Evolutionary conservation across 352 stramenopile species (phyloP), one percentile per base, ranked within the genome.

Genomic region (Phytophthora palmivora): DNA sequence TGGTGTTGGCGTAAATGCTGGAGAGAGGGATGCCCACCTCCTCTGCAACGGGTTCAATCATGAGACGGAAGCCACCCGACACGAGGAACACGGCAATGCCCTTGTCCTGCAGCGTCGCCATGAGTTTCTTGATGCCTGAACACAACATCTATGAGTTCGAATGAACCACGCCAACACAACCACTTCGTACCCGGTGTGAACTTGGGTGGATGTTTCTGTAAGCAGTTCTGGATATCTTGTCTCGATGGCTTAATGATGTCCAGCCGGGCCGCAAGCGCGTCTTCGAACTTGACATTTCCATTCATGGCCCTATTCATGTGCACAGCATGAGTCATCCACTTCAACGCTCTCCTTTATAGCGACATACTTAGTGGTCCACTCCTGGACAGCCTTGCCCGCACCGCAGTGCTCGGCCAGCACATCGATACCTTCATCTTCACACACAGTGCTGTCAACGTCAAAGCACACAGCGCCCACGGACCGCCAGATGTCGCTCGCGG

Each of bases 391-490:
- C 15, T 96, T 82, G 36, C 97, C 97, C 16, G 92, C 95, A 15
- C 97, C 97, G 33, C 97, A 96, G 63, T 97, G 92, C 39, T 91
- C 96, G n/a, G 98, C 98, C 4, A 99, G 82, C 33, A 99, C 96
- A 70, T 99, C 97, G 69, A 99, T 99, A 18, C 98, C 98, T 75
- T 99, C 97, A 39, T 99, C 96, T 19, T 76, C 73, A 63, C 98
- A 98, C 11, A 99, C 96, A 3, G 98, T 99, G 69, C 91, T 98
- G 81, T 99, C 97, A 0, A 99, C 97, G 67, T 99, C 94, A 52
- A 94, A 95, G 69, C 86, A 95, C 22, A 95, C 84, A 26, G 85
- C 87, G 12, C 72, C 70, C 2, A 93, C 74, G 0, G 79, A 88
- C n/a, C 81, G 76, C 83, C 83, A 92, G 19, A 89, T 61, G 14